phyloP scores from a whole-genome alignment of 495 filamentous ascomycete genomes.

The Xanthoparmelia taractica region DNA sequence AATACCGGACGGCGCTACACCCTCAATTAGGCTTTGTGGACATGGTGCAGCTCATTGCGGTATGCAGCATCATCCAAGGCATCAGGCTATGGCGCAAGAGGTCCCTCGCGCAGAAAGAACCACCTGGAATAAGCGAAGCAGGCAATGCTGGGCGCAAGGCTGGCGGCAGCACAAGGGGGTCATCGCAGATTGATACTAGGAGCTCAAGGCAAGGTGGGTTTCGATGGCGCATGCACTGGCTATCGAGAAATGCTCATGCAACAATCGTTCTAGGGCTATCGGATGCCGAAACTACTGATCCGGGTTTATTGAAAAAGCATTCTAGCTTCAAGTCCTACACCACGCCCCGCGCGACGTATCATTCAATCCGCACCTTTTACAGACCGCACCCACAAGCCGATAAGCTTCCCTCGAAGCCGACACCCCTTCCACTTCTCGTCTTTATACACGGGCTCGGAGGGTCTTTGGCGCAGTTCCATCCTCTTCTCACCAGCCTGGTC shows the following conservation, averaged over 20 bases:
- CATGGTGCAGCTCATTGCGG: conserved; percentile 20
- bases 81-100: conserved; percentile 16
- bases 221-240: background rate
- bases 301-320: conserved; percentile 68
- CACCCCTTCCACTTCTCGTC: conserved; percentile 74
- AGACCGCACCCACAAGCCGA: conserved; percentile 69
- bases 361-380: conserved; percentile 74
- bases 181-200: background rate
- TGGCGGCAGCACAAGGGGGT: background rate
- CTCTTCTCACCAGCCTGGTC: conserved; percentile 71
- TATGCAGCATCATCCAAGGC: conserved; percentile 15
- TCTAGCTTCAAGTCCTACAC: conserved; percentile 64
- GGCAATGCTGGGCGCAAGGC: conserved; percentile 1
- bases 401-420: conserved; percentile 63
- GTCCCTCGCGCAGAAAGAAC: conserved; percentile 2
- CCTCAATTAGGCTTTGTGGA: conserved; percentile 16
- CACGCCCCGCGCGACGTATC: conserved; percentile 62
- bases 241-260: background rate
- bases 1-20: conserved; percentile 7
- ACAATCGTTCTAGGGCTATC: background rate
- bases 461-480: conserved; percentile 78
- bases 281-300: conserved; percentile 47
- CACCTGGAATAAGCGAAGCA: conserved; percentile 8
- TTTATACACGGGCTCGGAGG: conserved; percentile 91
- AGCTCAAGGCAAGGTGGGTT: conserved; percentile 8